These are phyloP conservation scores for Picochlorum costavermella DNA, from an alignment of 139 green algal species.

Conservation along the genomic window DNA sequence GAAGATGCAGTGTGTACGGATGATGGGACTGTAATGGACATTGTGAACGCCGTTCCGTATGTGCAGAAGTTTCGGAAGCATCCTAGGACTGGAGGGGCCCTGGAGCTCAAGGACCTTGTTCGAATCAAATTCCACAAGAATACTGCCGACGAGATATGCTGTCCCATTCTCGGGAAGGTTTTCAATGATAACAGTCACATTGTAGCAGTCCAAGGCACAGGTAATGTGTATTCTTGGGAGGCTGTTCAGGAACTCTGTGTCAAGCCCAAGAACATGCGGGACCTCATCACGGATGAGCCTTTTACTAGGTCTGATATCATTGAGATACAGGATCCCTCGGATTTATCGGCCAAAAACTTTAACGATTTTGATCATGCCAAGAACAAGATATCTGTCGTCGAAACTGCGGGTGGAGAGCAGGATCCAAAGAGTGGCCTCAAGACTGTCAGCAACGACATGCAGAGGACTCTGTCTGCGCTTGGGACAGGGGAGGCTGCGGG, in stretches of 20 bases:
- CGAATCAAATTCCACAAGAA: slow-evolving; percentile 90
- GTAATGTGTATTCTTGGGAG: slow-evolving; percentile 35
- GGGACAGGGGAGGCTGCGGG: slow-evolving; percentile 18
- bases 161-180: slow-evolving; percentile 88
- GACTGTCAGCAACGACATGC: slow-evolving; percentile 59
- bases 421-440: slow-evolving; percentile 27
- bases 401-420: slow-evolving; percentile 19
- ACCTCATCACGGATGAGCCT: slow-evolving; percentile 31
- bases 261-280: slow-evolving; percentile 82
- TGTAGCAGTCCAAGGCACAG: slow-evolving; percentile 70
- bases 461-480: slow-evolving; percentile 48
- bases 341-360: slow-evolving; percentile 38
- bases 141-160: slow-evolving; percentile 68
- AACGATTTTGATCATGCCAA: slow-evolving; percentile 86
- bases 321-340: slow-evolving; percentile 77
- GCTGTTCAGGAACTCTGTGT: slow-evolving; percentile 90
- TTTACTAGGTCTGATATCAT: slow-evolving; percentile 91
- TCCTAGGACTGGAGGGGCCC: slow-evolving; percentile 72
- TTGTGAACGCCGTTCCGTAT: slow-evolving; percentile 76
- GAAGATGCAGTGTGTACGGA: slow-evolving; percentile 84
- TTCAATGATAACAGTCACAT: slow-evolving; percentile 97
- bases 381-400: slow-evolving; percentile 34
- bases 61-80: slow-evolving; percentile 74
- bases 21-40: slow-evolving; percentile 74
- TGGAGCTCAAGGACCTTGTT: slow-evolving; percentile 80